These are phyloP conservation scores for Madurella fahalii DNA, from an alignment of 2,329 filamentous ascomycete species.

Conservation along the genomic window DNA sequence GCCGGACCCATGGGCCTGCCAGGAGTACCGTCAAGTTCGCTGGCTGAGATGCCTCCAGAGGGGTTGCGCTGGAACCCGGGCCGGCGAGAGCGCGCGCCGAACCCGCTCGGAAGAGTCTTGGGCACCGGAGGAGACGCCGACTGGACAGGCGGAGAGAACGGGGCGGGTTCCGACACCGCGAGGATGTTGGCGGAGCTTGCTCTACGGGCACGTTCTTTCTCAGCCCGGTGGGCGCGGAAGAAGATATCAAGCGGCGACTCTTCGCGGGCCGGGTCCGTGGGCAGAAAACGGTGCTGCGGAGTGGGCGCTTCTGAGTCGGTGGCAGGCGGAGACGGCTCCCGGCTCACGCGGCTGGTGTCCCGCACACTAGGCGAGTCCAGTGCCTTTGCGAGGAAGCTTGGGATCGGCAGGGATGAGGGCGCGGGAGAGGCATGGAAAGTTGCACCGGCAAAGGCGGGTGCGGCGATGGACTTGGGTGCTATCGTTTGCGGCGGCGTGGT, in stretches of 20 bases:
- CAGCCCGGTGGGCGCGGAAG: slow-evolving; percentile 80
- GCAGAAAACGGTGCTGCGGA: slow-evolving; percentile 36
- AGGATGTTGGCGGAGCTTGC: slow-evolving; percentile 47
- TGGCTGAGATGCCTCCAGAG: slow-evolving; percentile 57
- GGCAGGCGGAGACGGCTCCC: slow-evolving; percentile 49
- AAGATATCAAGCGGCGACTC: slow-evolving; percentile 85
- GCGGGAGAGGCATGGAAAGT: slow-evolving; percentile 95
- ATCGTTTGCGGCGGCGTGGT: slow-evolving; percentile 44
- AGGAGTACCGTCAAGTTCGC: slow-evolving; percentile 63
- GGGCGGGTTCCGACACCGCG: slow-evolving; percentile 34
- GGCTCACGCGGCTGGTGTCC: slow-evolving; percentile 38
- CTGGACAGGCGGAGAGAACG: slow-evolving; percentile 50
- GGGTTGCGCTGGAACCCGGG: slow-evolving; percentile 43
- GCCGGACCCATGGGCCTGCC: slow-evolving; percentile 57
- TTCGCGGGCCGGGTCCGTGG: slow-evolving; percentile 35
- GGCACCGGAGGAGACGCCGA: slow-evolving; percentile 28
- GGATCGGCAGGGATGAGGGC: slow-evolving; percentile 82
- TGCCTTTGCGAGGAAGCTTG: slow-evolving; percentile 77
- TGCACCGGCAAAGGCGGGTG: slow-evolving; percentile 77
- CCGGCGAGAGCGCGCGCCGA: slow-evolving; percentile 32
- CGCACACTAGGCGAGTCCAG: slow-evolving; percentile 57
- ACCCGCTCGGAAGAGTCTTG: slow-evolving; percentile 33
- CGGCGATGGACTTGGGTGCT: slow-evolving; percentile 42
- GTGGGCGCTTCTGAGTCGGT: slow-evolving; percentile 50
- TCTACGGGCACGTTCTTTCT: slow-evolving; percentile 60